Conservation (phyloP, 2,329 filamentous ascomycete species). For the Aspergillus quadrilineatus region DNA sequence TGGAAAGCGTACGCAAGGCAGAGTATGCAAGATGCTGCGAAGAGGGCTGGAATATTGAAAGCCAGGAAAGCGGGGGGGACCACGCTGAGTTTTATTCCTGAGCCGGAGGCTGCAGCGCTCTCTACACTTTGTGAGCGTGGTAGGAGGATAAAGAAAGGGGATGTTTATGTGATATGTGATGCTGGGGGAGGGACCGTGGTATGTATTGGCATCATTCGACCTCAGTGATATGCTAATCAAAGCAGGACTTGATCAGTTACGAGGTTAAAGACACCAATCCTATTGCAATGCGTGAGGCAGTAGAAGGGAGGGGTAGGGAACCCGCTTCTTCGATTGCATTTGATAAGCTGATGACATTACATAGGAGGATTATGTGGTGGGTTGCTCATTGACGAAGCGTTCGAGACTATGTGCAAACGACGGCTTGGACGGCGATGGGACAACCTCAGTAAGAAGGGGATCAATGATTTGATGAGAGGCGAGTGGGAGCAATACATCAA, state of each 20-base stretch:
- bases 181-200: constrained; percentile 6
- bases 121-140: constrained; percentile 5
- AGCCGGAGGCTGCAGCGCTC: constrained; percentile 6
- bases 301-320: constrained; percentile 6
- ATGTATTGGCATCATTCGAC: not conserved
- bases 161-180: constrained; percentile 9
- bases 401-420: constrained; percentile 4
- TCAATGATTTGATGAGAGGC: constrained; percentile 3
- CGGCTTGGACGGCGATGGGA: constrained; percentile 8
- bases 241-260: constrained; percentile 8
- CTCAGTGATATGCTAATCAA: not conserved
- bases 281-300: constrained; percentile 6
- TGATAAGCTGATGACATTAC: not conserved
- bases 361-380: constrained; percentile 5
- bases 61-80: constrained; percentile 1
- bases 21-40: constrained; percentile 8
- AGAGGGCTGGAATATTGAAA: constrained; percentile 1
- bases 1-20: constrained; percentile 10
- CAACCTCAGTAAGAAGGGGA: constrained; percentile 6
- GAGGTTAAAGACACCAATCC: constrained; percentile 1
- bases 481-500: constrained; percentile 10
- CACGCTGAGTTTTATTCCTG: constrained; percentile 4
- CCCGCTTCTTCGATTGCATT: not conserved
- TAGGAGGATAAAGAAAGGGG: not conserved
- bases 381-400: constrained; percentile 8